Evolutionary conservation across 495 filamentous ascomycete genomes (phyloP).

Genomic region (Penicillium soppii): DNA sequence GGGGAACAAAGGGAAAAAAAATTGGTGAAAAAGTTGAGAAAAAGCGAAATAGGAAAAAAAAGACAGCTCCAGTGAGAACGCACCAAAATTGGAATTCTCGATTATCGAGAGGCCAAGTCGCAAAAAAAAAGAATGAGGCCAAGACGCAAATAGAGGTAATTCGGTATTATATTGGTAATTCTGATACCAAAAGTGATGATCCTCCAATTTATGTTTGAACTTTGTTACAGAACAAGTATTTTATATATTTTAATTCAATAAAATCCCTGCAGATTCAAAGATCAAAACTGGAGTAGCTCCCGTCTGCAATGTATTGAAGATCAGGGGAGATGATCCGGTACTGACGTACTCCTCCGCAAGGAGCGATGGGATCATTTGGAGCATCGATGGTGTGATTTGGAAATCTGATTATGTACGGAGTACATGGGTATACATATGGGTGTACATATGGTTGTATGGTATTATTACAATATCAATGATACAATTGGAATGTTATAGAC

Average conservation of each 20-base stretch:
- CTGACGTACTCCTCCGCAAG: conserved; percentile 29
- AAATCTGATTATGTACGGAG: background rate
- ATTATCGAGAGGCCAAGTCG: no score
- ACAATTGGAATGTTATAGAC: no score
- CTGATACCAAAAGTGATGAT: background rate
- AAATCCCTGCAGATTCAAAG: conserved; percentile 2
- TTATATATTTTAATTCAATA: no score
- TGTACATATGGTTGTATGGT: no score
- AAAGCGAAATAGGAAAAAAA: conserved; percentile 2
- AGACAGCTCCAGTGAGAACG: conserved; percentile 1
- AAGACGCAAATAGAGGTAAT: conserved; percentile 7
- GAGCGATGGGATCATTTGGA: conserved; percentile 35
- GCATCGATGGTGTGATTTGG: conserved; percentile 45
- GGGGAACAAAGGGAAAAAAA: conserved; percentile 15
- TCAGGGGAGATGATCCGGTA: conserved; percentile 22
- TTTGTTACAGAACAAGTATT: background rate
- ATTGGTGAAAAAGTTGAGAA: conserved; percentile 10
- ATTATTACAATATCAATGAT: background rate
- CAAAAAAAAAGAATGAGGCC: no score
- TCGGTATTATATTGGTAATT: conserved; percentile 4
- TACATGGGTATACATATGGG: no score
- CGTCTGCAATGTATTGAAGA: conserved; percentile 30
- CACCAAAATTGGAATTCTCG: conserved; percentile 1
- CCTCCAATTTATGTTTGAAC: background rate
- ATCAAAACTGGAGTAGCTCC: conserved; percentile 5